A percentile compares a stretch with the other conserved stretches of the same genome.
These are phyloP conservation scores for Orbilia blumenaviensis DNA, from an alignment of 2,329 filamentous ascomycete species.

Conservation along the genomic window DNA sequence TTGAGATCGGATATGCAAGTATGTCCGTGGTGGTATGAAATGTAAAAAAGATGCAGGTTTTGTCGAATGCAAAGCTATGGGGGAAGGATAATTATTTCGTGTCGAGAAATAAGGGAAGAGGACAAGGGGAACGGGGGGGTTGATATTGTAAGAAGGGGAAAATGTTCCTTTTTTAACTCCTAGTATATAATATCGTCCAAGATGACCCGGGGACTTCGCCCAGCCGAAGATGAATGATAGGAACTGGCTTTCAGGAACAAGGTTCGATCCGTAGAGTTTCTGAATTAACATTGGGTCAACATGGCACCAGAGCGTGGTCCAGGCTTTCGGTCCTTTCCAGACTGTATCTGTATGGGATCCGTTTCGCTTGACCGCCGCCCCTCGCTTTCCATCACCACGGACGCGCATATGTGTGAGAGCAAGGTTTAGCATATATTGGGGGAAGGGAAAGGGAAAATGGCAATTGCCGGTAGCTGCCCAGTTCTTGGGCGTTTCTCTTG, in stretches of 20 bases:
- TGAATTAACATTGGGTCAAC: slow-evolving; percentile 11
- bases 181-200: background rate
- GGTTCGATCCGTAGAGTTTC: slow-evolving; percentile 11
- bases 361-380: no score
- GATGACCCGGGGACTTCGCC: background rate
- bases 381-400: no score
- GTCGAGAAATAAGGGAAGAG: background rate
- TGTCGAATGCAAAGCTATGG: slow-evolving; percentile 25
- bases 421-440: slow-evolving; percentile 23
- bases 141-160: slow-evolving; percentile 48
- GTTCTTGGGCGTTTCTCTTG: no score
- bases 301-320: slow-evolving; percentile 8
- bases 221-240: background rate
- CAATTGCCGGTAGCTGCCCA: slow-evolving; percentile 25
- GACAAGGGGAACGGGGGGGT: no score
- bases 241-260: slow-evolving; percentile 33
- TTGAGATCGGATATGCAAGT: slow-evolving; percentile 6
- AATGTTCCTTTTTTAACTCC: slow-evolving; percentile 46
- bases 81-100: background rate
- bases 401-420: slow-evolving; percentile 4
- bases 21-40: background rate
- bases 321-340: slow-evolving; percentile 23
- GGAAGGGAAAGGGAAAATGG: slow-evolving; percentile 12
- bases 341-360: slow-evolving; percentile 25
- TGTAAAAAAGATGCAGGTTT: slow-evolving; percentile 41